Conservation (phyloP, 1,139 yeast genomes). For the Eremothecium gossypii region DNA sequence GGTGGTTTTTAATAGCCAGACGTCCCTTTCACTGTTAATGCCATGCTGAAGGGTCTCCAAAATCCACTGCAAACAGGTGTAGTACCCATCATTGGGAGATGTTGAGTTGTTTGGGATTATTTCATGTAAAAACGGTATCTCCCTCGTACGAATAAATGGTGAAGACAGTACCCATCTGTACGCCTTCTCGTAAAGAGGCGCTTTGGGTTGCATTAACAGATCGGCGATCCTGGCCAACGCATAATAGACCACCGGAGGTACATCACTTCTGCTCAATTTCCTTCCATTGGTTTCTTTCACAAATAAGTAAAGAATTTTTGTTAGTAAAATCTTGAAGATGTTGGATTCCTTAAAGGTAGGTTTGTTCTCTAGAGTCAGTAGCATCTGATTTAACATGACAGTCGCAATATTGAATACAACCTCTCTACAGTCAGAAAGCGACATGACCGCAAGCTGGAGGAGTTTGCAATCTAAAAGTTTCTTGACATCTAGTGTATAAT, state of each 20-base stretch:
- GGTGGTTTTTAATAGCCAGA: conserved; percentile 40
- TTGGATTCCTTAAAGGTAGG: conserved; percentile 49
- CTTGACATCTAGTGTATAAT: conserved; percentile 42
- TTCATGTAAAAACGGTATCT: conserved; percentile 55
- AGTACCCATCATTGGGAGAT: conserved; percentile 40
- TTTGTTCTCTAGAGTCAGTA: conserved; percentile 31
- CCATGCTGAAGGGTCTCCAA: conserved; percentile 42
- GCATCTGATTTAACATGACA: conserved; percentile 37
- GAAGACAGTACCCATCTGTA: conserved; percentile 46
- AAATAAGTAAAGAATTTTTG: conserved; percentile 49
- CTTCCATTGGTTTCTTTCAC: conserved; percentile 19
- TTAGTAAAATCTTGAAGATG: conserved; percentile 48
- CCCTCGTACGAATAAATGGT: conserved; percentile 41
- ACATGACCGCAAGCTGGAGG: conserved; percentile 47
- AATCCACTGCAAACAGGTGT: conserved; percentile 61
- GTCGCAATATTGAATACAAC: conserved; percentile 41
- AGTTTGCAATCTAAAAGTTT: conserved; percentile 51
- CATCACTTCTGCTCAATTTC: conserved; percentile 15
- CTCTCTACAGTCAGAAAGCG: conserved; percentile 44
- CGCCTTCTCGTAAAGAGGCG: conserved; percentile 63
- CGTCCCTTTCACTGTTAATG: conserved; percentile 40
- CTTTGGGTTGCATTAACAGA: conserved; percentile 54
- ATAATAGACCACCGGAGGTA: conserved; percentile 38
- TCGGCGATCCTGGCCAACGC: conserved; percentile 47
- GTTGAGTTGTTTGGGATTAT: conserved; percentile 35